Conservation (phyloP, 208 protist species). For the Leishmania mexicana region DNA sequence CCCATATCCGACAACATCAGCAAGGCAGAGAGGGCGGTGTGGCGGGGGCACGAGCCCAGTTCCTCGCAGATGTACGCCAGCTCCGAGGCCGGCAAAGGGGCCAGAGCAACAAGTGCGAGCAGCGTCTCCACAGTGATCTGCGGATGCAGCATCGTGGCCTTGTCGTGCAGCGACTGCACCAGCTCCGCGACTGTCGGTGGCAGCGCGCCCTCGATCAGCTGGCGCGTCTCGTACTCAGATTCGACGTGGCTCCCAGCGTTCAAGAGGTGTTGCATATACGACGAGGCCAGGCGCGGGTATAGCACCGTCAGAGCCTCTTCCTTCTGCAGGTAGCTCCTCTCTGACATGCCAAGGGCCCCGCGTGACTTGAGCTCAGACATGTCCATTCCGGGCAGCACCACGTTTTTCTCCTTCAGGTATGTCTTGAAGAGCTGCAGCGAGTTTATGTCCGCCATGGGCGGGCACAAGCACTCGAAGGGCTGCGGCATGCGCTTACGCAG, state of each 20-base stretch:
- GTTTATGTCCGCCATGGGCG: constrained; percentile 52
- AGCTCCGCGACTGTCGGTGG: constrained; percentile 58
- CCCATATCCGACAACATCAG: constrained; percentile 66
- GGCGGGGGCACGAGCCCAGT: constrained; percentile 59
- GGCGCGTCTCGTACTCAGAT: constrained; percentile 47
- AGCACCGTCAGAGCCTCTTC: constrained; percentile 53
- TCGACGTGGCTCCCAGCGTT: constrained; percentile 29
- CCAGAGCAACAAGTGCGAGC: constrained; percentile 50
- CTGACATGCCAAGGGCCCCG: constrained; percentile 49
- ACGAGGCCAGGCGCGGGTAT: constrained; percentile 59
- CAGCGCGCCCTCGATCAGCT: constrained; percentile 48
- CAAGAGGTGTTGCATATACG: constrained; percentile 53
- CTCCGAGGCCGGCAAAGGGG: constrained; percentile 68
- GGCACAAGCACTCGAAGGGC: constrained; percentile 80
- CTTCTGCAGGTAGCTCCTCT: constrained; percentile 74
- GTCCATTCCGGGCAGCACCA: constrained; percentile 50
- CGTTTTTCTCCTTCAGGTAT: constrained; percentile 27
- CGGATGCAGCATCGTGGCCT: constrained; percentile 45
- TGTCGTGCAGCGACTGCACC: constrained; percentile 44
- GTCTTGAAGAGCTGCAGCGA: constrained; percentile 49
- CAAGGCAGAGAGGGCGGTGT: constrained; percentile 67
- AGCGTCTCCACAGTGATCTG: constrained; percentile 57
- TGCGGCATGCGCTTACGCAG: constrained; percentile 76
- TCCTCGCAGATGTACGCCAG: constrained; percentile 81
- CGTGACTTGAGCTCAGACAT: constrained; percentile 18